Conservation (phyloP, 1,139 yeast genomes). For the Blastobotrys petasosporus region DNA sequence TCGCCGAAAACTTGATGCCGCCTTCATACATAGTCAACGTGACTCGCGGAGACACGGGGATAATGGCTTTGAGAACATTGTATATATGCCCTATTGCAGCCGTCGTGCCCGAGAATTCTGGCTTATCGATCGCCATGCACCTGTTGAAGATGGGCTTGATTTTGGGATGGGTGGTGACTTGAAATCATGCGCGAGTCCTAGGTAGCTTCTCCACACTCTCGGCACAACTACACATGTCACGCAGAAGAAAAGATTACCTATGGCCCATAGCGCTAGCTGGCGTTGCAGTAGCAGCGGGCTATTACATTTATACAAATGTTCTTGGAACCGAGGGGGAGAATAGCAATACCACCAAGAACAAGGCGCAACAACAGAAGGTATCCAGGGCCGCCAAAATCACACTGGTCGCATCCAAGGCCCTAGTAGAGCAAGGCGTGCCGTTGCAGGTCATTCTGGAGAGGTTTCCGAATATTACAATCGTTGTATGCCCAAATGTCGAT, state of each 20-base stretch:
- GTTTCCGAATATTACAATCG: constrained; percentile 25
- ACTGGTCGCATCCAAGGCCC: constrained; percentile 19
- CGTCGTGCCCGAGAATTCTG: constrained; percentile 28
- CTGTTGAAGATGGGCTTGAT: neutral
- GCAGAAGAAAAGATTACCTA: neutral
- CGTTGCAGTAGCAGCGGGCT: constrained; percentile 10
- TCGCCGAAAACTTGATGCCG: constrained; percentile 28
- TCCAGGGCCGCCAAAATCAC: constrained; percentile 16
- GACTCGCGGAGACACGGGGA: constrained; percentile 22
- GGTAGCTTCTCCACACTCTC: neutral
- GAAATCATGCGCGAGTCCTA: neutral
- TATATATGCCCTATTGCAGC: constrained; percentile 25
- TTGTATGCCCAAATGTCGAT: constrained; percentile 24
- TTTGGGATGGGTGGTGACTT: neutral
- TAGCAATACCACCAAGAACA: neutral
- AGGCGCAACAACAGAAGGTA: neutral
- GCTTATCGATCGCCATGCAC: neutral
- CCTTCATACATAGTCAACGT: constrained; percentile 26
- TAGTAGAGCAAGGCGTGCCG: constrained; percentile 24
- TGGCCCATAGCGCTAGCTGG: constrained; percentile 9
- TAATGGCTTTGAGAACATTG: constrained; percentile 26
- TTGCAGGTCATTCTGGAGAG: constrained; percentile 18
- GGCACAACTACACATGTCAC: neutral
- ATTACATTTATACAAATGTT: constrained; percentile 4
- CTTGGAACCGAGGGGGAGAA: neutral